Evolutionary conservation across 73 alveolate genomes (phyloP).

Genomic region (Paramecium caudatum): DNA sequence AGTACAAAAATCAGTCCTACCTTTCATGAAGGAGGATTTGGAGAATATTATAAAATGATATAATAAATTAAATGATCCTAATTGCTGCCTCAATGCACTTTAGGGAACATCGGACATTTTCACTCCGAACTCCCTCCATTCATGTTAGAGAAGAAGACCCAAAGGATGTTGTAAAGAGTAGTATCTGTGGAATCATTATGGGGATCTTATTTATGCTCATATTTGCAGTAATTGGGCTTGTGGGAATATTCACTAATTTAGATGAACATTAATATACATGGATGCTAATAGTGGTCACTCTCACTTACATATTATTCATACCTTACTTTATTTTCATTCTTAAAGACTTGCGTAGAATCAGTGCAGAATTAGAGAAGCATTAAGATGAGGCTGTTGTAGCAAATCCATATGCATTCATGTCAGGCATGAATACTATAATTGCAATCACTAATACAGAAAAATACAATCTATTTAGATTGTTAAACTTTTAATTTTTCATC

Average conservation of each 20-base stretch:
- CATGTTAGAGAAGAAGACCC: conserved; percentile 37
- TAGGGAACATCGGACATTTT: conserved; percentile 31
- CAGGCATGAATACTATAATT: conserved; percentile 30
- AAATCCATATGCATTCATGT: conserved; percentile 12
- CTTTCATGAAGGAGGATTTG: conserved; percentile 10
- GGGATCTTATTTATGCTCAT: conserved; percentile 21
- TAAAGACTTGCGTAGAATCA: background rate
- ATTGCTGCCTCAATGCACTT: conserved; percentile 52
- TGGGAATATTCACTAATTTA: background rate
- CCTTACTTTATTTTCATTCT: conserved; percentile 5
- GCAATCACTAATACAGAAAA: conserved; percentile 36
- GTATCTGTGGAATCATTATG: conserved; percentile 32
- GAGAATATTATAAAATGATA: conserved; percentile 36
- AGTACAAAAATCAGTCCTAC: background rate
- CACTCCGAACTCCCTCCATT: conserved; percentile 21
- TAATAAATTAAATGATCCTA: conserved; percentile 33
- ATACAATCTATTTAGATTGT: conserved; percentile 24
- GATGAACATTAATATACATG: background rate
- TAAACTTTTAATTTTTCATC: conserved; percentile 1
- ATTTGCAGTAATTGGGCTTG: conserved; percentile 30
- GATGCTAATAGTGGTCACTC: background rate
- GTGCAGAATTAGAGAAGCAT: conserved; percentile 21
- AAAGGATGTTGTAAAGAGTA: conserved; percentile 18
- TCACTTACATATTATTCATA: background rate
- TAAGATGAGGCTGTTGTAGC: background rate